Evolutionary conservation across 1,284 basidiomycete genomes (phyloP).

Genomic region (Trichosporon inkin): DNA sequence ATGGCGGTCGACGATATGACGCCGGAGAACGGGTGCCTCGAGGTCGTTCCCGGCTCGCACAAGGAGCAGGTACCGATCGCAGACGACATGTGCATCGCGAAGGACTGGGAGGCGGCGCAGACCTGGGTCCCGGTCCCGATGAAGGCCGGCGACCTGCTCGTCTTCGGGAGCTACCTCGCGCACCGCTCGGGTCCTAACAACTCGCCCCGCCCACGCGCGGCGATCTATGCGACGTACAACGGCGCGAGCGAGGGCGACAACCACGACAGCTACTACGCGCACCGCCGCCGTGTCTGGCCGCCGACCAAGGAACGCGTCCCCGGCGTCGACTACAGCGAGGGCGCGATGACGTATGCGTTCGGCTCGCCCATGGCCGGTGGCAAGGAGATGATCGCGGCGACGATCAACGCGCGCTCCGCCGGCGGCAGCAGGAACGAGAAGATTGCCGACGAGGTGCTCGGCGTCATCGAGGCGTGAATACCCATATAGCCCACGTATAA

Average conservation of each 20-base stretch:
- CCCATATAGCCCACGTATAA: neutral
- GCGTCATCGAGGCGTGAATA: constrained; percentile 25
- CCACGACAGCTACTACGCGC: constrained; percentile 39
- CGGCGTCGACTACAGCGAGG: constrained; percentile 37
- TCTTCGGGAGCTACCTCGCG: constrained; percentile 44
- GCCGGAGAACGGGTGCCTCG: constrained; percentile 39
- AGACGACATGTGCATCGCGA: constrained; percentile 36
- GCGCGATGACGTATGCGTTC: constrained; percentile 29
- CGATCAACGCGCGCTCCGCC: neutral
- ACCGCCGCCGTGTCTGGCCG: constrained; percentile 38
- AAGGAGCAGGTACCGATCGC: constrained; percentile 29
- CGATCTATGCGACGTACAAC: constrained; percentile 46
- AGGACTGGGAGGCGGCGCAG: constrained; percentile 33
- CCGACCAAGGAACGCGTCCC: constrained; percentile 35
- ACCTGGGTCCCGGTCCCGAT: constrained; percentile 39
- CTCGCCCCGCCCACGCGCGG: constrained; percentile 30
- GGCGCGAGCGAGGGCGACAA: constrained; percentile 38
- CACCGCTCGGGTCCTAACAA: constrained; percentile 41
- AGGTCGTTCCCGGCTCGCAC: constrained; percentile 40
- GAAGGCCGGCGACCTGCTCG: constrained; percentile 33
- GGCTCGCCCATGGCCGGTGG: constrained; percentile 31
- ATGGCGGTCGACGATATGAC: constrained; percentile 42
- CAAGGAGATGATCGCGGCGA: constrained; percentile 23
- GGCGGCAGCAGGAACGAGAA: constrained; percentile 4
- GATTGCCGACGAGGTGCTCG: constrained; percentile 20